phyloP scores from a whole-genome alignment of 768 basidiomycete genomes.

The Leucosporidium creatinivorum region DNA sequence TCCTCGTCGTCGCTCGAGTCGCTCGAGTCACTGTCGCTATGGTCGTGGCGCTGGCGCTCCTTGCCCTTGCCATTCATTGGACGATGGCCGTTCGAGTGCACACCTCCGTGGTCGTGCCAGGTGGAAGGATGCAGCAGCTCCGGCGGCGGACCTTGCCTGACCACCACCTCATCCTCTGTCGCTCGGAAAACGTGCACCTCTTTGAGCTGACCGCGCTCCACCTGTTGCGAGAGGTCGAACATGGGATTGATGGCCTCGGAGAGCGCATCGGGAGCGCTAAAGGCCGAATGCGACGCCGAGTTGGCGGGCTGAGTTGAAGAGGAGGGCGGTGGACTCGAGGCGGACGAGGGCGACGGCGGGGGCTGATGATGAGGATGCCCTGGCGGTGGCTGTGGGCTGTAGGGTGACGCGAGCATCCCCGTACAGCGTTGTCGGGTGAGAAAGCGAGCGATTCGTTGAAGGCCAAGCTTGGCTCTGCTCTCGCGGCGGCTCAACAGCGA shows the following conservation, averaged over 20 bases:
- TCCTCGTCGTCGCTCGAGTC: no score
- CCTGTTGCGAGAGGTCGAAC: neutral
- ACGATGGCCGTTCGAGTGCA: neutral
- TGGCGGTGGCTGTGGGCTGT: neutral
- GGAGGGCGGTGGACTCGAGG: neutral
- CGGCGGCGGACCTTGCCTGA: neutral
- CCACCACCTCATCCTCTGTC: neutral
- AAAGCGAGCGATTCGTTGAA: neutral
- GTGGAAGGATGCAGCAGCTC: neutral
- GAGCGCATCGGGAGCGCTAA: neutral
- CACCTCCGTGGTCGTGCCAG: neutral
- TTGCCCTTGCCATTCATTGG: neutral
- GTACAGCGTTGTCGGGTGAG: neutral
- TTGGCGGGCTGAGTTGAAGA: neutral
- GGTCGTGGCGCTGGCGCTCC: neutral
- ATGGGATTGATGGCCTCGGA: neutral
- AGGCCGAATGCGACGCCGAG: no score
- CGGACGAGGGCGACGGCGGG: neutral
- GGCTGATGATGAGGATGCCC: neutral
- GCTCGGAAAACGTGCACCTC: neutral
- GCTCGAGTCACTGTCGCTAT: no score
- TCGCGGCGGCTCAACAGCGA: neutral
- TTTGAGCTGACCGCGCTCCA: neutral
- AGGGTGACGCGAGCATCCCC: neutral
- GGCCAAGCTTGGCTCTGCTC: no score